phyloP scores from a whole-genome alignment of 371 early-diverging fungal species.

The Mucor circinelloides region DNA sequence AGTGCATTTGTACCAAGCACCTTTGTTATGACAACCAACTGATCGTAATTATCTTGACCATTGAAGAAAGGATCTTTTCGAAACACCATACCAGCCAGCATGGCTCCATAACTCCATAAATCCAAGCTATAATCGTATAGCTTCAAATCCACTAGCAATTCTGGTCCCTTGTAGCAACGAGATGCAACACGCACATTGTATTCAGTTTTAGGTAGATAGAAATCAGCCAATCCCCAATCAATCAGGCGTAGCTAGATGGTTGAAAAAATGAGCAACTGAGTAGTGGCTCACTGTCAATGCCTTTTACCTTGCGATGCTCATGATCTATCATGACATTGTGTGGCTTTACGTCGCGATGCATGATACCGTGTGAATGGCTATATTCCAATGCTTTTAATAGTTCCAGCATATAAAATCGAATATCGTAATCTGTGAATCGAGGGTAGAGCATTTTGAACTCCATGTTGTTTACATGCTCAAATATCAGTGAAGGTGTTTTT shows the following conservation, averaged over 20 bases:
- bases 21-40: constrained; percentile 97
- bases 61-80: constrained; percentile 99
- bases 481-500: constrained; percentile 95
- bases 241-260: constrained; percentile 86
- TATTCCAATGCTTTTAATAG: constrained; percentile 96
- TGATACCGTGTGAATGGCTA: constrained; percentile 98
- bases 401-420: constrained; percentile 96
- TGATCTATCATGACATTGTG: constrained; percentile 99
- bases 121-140: constrained; percentile 99
- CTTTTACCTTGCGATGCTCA: constrained; percentile 77
- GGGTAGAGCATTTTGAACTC: constrained; percentile 77
- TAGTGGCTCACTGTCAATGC: not conserved
- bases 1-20: constrained; percentile 96
- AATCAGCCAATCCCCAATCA: constrained; percentile 99
- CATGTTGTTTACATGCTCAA: constrained; percentile 90
- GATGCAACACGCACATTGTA: constrained; percentile 99
- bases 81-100: constrained; percentile 99
- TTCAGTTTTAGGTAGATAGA: constrained; percentile 96
- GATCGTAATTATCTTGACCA: constrained; percentile 98
- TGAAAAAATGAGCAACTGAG: not conserved
- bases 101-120: constrained; percentile 99
- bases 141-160: constrained; percentile 97
- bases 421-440: constrained; percentile 88
- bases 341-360: constrained; percentile 99
- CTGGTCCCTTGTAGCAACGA: constrained; percentile 99